Evolutionary conservation across 2,329 filamentous ascomycete species (phyloP).

Genomic region (Aspergillus bombycis): DNA sequence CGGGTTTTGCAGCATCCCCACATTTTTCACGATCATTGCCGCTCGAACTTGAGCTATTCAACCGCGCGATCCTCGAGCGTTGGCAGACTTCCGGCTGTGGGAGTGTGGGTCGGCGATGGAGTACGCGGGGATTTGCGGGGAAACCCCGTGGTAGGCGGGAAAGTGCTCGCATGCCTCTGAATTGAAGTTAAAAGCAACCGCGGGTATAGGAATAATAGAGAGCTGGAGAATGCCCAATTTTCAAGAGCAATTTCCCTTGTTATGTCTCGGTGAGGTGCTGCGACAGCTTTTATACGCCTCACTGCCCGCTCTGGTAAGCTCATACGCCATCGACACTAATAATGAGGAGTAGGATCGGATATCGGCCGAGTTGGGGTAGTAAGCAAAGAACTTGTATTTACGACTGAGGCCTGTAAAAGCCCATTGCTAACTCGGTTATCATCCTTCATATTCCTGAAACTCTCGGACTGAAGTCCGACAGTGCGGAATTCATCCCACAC

Average conservation of each 20-base stretch:
- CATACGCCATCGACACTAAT: slow-evolving; percentile 19
- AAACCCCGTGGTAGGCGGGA: slow-evolving; percentile 26
- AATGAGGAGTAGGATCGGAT: slow-evolving; percentile 18
- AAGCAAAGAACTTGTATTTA: neutral
- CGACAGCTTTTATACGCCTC: neutral
- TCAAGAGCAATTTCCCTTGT: neutral
- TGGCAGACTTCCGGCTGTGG: slow-evolving; percentile 12
- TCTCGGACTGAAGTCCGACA: neutral
- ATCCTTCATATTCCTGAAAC: neutral
- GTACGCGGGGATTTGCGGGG: slow-evolving; percentile 31
- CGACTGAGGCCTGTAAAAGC: neutral
- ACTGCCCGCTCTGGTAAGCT: neutral
- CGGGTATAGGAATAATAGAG: neutral
- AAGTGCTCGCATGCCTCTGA: slow-evolving; percentile 26
- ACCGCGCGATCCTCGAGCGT: slow-evolving; percentile 18
- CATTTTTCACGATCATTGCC: slow-evolving; percentile 10
- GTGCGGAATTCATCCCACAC: neutral
- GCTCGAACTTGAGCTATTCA: slow-evolving; percentile 21
- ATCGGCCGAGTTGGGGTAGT: slow-evolving; percentile 18
- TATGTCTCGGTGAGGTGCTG: neutral
- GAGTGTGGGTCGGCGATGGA: slow-evolving; percentile 25
- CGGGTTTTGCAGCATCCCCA: slow-evolving; percentile 19
- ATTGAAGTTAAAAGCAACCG: slow-evolving; percentile 4
- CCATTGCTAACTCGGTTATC: neutral
- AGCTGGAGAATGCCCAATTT: neutral